Percentiles rank a stretch among this genome's conserved stretches.
phyloP scores from a whole-genome alignment of 2,329 filamentous ascomycete species.

The Colletotrichum lupini region DNA sequence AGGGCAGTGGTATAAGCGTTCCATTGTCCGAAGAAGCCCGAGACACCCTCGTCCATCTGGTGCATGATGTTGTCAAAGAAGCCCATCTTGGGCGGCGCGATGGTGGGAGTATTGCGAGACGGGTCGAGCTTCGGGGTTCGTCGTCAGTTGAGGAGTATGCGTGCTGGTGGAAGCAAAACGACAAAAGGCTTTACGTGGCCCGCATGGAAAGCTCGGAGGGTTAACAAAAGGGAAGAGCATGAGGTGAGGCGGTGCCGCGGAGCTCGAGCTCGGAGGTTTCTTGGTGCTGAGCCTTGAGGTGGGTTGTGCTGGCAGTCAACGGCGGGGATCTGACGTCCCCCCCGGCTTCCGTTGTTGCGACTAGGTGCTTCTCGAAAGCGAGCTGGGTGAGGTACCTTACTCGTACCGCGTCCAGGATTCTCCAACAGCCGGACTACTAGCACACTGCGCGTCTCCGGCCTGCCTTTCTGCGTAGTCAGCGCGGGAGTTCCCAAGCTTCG shows the following conservation, averaged over 20 bases:
- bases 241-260: constrained; percentile 30
- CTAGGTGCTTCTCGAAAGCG: constrained; percentile 8
- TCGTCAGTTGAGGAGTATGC: not conserved
- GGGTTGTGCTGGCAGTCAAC: constrained; percentile 30
- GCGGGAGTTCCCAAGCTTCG: not conserved
- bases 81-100: constrained; percentile 47
- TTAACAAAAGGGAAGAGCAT: not conserved
- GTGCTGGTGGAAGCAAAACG: not conserved
- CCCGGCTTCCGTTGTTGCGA: constrained; percentile 13
- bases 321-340: constrained; percentile 33
- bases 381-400: constrained; percentile 4
- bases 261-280: constrained; percentile 32
- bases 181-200: constrained; percentile 28
- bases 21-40: constrained; percentile 81
- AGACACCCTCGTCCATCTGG: constrained; percentile 77
- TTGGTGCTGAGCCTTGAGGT: constrained; percentile 19
- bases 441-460: not conserved
- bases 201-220: constrained; percentile 29
- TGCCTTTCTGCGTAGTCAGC: not conserved
- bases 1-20: constrained; percentile 82
- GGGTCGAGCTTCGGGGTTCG: not conserved
- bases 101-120: not conserved
- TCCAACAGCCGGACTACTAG: not conserved
- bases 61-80: constrained; percentile 67
- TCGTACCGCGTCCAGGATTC: not conserved